Evolutionary conservation across 768 basidiomycete species (phyloP).

Genomic region (Calocybe gangraenosa): DNA sequence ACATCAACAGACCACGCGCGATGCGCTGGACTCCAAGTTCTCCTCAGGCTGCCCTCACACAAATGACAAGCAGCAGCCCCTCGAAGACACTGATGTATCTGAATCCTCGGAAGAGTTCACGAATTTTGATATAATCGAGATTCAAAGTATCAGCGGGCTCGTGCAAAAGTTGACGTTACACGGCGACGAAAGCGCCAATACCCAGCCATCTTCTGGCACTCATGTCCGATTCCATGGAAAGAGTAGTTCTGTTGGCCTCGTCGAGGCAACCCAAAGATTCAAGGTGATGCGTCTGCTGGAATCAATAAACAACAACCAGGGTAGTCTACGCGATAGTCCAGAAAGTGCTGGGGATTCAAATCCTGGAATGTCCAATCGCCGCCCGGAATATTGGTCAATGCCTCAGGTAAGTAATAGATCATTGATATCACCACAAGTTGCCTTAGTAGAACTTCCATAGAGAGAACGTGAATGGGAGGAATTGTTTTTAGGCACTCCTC

Average conservation of each 20-base stretch:
- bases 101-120: slow-evolving; percentile 20
- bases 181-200: slow-evolving; percentile 20
- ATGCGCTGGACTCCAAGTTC: slow-evolving; percentile 4
- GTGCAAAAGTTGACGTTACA: slow-evolving; percentile 31
- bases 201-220: slow-evolving; percentile 26
- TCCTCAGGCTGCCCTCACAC: slow-evolving; percentile 1
- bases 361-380: slow-evolving; percentile 21
- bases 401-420: slow-evolving; percentile 40
- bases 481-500: slow-evolving; percentile 25
- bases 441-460: slow-evolving; percentile 24
- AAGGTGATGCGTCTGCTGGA: slow-evolving; percentile 48
- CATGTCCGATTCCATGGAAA: slow-evolving; percentile 58
- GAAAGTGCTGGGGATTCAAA: slow-evolving; percentile 5
- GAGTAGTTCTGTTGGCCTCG: slow-evolving; percentile 52
- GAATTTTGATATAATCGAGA: slow-evolving; percentile 30
- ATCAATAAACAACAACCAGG: slow-evolving; percentile 14
- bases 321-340: slow-evolving; percentile 13
- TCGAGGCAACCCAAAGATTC: slow-evolving; percentile 49
- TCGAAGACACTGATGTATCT: slow-evolving; percentile 13
- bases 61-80: background rate
- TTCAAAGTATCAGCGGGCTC: slow-evolving; percentile 29
- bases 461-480: slow-evolving; percentile 61
- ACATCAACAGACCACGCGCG: slow-evolving; percentile 16
- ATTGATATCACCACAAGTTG: background rate
- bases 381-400: slow-evolving; percentile 54